Evolutionary conservation across 345 rosid species (phyloP), one percentile per base, ranked within the genome.

Genomic region (Hirschfeldia incana): DNA sequence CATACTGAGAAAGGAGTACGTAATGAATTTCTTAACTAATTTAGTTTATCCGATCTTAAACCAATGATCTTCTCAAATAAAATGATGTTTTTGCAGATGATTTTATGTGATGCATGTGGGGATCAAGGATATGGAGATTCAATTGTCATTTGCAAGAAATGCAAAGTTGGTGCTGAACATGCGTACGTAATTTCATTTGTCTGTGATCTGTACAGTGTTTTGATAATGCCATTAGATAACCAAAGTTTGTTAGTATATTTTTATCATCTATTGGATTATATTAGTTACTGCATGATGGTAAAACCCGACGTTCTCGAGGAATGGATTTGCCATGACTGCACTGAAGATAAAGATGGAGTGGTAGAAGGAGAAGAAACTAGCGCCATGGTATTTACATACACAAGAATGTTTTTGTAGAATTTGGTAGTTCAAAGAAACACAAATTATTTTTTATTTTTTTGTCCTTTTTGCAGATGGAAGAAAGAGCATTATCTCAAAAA

Each of bases 51-150:
- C 0, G 3, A 37, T 28, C 15, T 16, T 27, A 26, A 21, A 7
- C 3, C 17, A 42, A 42, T 53, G 7, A 32, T 63, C 12, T 3
- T 65, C 51, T 15, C n/a, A 0, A 37, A 15, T 44, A 13, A 8
- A 57, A 39, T 76, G 30, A 49, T 77, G 4, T 9, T n/a, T 69
- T 46, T 27, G 8, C 87, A 91, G 97, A 85, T 89, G 39, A 82
- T 69, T 79, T 77, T 88, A 58, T 91, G 97, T 73, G 92, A 89
- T 83, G 84, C 80, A 29, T 89, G 92, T 44, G 97, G 97, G 61
- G 89, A 89, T 83, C 55, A 61, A 33, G 97, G 97, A 29, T 73
- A 79, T 49, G 86, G 86, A 74, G 36, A 83, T 15, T 61, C 37
- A 73, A 92, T 91, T 84, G 91, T 86, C 70, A 74, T 79, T 55